Evolutionary conservation across 768 basidiomycete genomes (phyloP), one percentile per base, ranked within the genome.

Genomic region (Hygrophorus pudorinus): DNA sequence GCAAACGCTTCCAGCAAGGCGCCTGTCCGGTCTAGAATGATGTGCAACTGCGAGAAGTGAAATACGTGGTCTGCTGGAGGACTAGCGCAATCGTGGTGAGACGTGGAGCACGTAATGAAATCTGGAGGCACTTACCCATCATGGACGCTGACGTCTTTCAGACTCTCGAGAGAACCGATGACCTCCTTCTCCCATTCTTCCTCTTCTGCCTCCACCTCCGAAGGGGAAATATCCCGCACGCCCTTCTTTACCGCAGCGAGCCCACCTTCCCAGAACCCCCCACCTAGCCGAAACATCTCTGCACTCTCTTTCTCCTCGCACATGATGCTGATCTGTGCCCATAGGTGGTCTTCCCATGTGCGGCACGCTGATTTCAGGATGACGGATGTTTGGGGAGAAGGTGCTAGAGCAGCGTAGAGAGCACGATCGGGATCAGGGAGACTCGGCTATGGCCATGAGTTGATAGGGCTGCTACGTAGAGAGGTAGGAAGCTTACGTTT

Each of bases 261-360:
- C 1, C 80, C 82, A 14, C 69, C 70, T 46, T 85, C 83, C 91
- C 92, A 94, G 58, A 87, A 93, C 33, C 82, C 76, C 0, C 80
- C 81, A 0, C 82, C 80, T 5, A 89, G 58, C 31, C 73, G 70
- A 8, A 68, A 59, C 55, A 97, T 72, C 48, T 84, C 79, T 24
- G 68, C 71, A 36, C 79, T 81, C 57, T 84, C 75, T 47, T 85
- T 80, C 52, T 89, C 81, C 56, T 93, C 88, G 53, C 86, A 83
- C 31, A 88, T 66, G 39, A 88, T 71, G 52, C 79, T 80, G 41
- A 92, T 67, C 46, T 87, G 82, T 0, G 87, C 89, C 96, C 96
- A 99, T 0, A 98, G 68, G 56, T 93, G 83, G 56, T 99, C 96
- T 55, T 93, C 87, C 93, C 94, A 98, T 16, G 86, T 84, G 28